phyloP scores from a whole-genome alignment of 1,139 yeast species.

The Scheffersomyces cryptocercus region DNA sequence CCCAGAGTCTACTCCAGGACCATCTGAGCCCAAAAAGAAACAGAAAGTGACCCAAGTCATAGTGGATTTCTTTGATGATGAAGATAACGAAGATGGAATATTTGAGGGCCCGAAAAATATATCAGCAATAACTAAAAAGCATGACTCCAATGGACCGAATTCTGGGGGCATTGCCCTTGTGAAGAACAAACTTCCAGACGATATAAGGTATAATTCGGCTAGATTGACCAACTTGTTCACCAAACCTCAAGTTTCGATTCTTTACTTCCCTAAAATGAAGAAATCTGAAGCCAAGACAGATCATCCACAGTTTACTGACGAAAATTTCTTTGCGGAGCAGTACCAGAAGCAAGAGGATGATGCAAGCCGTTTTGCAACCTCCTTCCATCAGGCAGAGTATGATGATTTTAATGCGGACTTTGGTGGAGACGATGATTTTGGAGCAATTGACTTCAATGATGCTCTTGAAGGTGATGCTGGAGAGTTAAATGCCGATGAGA shows the following conservation, averaged over 20 bases:
- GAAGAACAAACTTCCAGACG: conserved; percentile 65
- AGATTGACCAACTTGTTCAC: conserved; percentile 67
- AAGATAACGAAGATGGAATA: conserved; percentile 46
- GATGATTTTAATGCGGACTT: conserved; percentile 44
- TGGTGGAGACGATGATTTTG: conserved; percentile 40
- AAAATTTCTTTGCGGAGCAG: conserved; percentile 73
- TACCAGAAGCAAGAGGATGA: conserved; percentile 50
- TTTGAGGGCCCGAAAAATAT: conserved; percentile 44
- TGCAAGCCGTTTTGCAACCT: conserved; percentile 38
- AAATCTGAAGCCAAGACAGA: conserved; percentile 12
- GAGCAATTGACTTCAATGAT: conserved; percentile 49
- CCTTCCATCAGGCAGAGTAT: conserved; percentile 48
- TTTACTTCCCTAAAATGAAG: conserved; percentile 28
- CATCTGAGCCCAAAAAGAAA: conserved; percentile 19
- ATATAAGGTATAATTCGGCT: conserved; percentile 69
- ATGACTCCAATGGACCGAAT: conserved; percentile 23
- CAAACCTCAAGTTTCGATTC: conserved; percentile 55
- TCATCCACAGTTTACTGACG: conserved; percentile 49
- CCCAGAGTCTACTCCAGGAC: conserved; percentile 3
- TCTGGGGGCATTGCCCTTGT: too few relatives aligned
- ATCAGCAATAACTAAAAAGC: conserved; percentile 26
- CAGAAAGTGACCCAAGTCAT: conserved; percentile 32
- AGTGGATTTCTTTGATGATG: conserved; percentile 53
- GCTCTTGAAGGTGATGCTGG: conserved; percentile 33
- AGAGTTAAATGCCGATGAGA: conserved; percentile 17